These are phyloP conservation scores for Aegilops bicornis DNA, from an alignment of 176 grass and related monocot species.

Conservation along the genomic window DNA sequence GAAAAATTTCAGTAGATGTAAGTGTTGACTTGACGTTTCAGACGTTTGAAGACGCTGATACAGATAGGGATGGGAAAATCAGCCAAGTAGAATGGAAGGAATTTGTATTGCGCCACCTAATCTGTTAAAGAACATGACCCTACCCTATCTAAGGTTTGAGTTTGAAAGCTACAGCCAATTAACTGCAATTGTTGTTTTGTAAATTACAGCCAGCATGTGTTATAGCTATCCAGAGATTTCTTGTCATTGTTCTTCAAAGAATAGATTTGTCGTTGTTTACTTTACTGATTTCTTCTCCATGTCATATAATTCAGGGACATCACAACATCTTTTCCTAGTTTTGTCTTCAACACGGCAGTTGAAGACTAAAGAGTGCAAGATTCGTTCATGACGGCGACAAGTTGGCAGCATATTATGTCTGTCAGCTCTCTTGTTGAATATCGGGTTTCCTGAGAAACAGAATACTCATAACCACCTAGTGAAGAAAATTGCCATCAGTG, in stretches of 20 bases:
- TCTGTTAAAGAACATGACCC: conserved; percentile 88
- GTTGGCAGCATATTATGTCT: conserved; percentile 16
- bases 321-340: conserved; percentile 78
- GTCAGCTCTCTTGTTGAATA: background rate
- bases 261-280: too few relatives aligned
- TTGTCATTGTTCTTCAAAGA: too few relatives aligned
- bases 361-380: conserved; percentile 50
- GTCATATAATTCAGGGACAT: conserved; percentile 63
- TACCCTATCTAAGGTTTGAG: conserved; percentile 30
- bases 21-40: conserved; percentile 8
- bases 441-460: background rate
- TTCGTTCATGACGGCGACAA: background rate
- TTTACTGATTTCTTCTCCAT: background rate
- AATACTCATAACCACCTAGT: background rate
- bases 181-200: background rate
- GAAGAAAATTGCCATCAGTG: background rate
- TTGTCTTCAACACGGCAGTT: conserved; percentile 77
- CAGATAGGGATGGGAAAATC: conserved; percentile 75
- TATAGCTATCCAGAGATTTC: background rate
- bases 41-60: conserved; percentile 89
- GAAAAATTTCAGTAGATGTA: conserved; percentile 37
- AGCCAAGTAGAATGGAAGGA: conserved; percentile 79
- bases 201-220: background rate
- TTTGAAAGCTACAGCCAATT: too few relatives aligned
- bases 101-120: conserved; percentile 63